phyloP scores from a whole-genome alignment of 2,329 filamentous ascomycete species.

The Decorospora gaudefroyi region DNA sequence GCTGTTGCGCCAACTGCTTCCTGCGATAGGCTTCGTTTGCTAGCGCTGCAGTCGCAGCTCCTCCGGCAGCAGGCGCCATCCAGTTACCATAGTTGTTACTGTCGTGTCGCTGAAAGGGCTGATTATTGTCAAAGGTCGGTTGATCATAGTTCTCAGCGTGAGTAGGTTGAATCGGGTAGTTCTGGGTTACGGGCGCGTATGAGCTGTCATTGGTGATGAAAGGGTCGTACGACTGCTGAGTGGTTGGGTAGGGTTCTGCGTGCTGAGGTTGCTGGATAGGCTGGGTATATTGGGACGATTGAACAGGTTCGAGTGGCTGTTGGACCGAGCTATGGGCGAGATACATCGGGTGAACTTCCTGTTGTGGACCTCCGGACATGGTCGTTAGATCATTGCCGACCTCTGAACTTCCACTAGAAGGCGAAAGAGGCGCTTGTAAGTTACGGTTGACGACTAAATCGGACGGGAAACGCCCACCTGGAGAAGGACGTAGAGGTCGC shows the following conservation, averaged over 20 bases:
- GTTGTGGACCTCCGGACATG: constrained; percentile 59
- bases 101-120: constrained; percentile 37
- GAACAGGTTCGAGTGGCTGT: constrained; percentile 22
- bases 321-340: constrained; percentile 23
- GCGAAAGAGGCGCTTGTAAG: constrained; percentile 77
- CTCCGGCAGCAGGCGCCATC: constrained; percentile 58
- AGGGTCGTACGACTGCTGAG: constrained; percentile 18
- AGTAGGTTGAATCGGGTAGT: constrained; percentile 6
- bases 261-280: constrained; percentile 19
- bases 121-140: constrained; percentile 4
- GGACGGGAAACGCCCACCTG: constrained; percentile 96
- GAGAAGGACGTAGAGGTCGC: constrained; percentile 71
- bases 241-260: constrained; percentile 23
- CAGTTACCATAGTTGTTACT: constrained; percentile 58
- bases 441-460: constrained; percentile 86
- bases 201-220: not conserved
- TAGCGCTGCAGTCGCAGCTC: constrained; percentile 49
- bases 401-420: constrained; percentile 78
- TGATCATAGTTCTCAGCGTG: constrained; percentile 3
- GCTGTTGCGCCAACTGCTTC: constrained; percentile 36
- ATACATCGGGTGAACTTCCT: constrained; percentile 45
- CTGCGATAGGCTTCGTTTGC: constrained; percentile 43
- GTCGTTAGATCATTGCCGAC: constrained; percentile 64
- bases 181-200: constrained; percentile 6
- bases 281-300: constrained; percentile 11